Evolutionary conservation across 768 basidiomycete species (phyloP).

Genomic region (Tulasnella calospora): DNA sequence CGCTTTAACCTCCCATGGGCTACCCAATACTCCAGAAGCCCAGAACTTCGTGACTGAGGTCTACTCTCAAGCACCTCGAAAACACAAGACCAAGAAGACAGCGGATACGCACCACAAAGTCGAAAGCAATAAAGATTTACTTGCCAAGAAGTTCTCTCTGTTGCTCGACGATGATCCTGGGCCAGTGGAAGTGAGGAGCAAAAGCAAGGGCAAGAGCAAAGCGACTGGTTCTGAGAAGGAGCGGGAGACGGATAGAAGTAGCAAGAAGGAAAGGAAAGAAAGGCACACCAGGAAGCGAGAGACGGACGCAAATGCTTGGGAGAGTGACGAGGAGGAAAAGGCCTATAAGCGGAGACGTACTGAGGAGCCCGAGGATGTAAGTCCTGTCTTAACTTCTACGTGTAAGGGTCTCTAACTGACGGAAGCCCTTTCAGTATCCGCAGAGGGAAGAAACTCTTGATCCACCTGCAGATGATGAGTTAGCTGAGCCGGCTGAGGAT

Average conservation of each 20-base stretch:
- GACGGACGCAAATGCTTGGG: constrained; percentile 77
- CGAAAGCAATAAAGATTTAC: constrained; percentile 64
- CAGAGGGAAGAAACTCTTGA: constrained; percentile 39
- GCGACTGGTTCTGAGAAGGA: constrained; percentile 33
- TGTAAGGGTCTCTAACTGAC: background rate
- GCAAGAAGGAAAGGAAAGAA: constrained; percentile 44
- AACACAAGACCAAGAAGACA: constrained; percentile 61
- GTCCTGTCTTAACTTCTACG: background rate
- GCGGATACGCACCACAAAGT: constrained; percentile 55
- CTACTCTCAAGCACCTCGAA: constrained; percentile 78
- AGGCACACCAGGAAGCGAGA: constrained; percentile 75
- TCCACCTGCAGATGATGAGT: constrained; percentile 27
- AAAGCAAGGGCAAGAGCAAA: constrained; percentile 37
- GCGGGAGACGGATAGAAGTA: constrained; percentile 43
- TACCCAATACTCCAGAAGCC: constrained; percentile 74
- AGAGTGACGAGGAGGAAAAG: constrained; percentile 83
- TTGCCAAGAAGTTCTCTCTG: constrained; percentile 70
- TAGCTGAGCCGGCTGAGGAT: constrained; percentile 50
- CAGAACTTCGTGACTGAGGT: constrained; percentile 77
- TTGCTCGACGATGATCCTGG: constrained; percentile 70
- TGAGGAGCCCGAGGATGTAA: constrained; percentile 36
- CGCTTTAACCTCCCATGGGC: constrained; percentile 68
- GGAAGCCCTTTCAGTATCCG: background rate
- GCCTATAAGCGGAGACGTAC: constrained; percentile 49
- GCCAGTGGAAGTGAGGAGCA: constrained; percentile 36